phyloP scores from a whole-genome alignment of 768 basidiomycete genomes.

The Tephrocybe sp. region DNA sequence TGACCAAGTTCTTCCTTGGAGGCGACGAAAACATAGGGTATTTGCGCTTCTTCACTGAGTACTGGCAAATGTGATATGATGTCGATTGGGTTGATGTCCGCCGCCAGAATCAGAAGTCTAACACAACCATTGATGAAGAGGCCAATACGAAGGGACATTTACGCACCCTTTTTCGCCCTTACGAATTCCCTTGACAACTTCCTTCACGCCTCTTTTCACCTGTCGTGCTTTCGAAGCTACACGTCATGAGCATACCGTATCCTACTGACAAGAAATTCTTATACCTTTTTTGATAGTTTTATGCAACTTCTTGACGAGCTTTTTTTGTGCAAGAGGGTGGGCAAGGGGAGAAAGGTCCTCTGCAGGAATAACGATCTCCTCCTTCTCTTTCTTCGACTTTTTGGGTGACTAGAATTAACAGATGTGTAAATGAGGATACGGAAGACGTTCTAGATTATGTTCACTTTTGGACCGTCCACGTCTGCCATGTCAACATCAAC shows the following conservation, averaged over 20 bases:
- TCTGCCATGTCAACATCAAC: slow-evolving; percentile 54
- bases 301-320: slow-evolving; percentile 91
- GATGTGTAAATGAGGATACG: slow-evolving; percentile 12
- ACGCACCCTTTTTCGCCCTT: slow-evolving; percentile 96
- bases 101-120: slow-evolving; percentile 89
- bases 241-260: slow-evolving; percentile 6
- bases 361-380: slow-evolving; percentile 63
- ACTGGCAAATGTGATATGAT: slow-evolving; percentile 97
- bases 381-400: slow-evolving; percentile 66
- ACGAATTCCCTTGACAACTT: slow-evolving; percentile 95
- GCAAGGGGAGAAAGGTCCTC: slow-evolving; percentile 95
- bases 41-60: slow-evolving; percentile 88
- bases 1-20: slow-evolving; percentile 96
- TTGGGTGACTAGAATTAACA: slow-evolving; percentile 42
- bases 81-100: slow-evolving; percentile 97
- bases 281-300: slow-evolving; percentile 92
- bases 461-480: slow-evolving; percentile 31
- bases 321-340: slow-evolving; percentile 89
- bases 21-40: slow-evolving; percentile 87
- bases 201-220: slow-evolving; percentile 97
- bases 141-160: slow-evolving; percentile 1
- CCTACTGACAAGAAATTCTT: slow-evolving; percentile 9
- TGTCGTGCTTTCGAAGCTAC: slow-evolving; percentile 92
- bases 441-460: slow-evolving; percentile 7
- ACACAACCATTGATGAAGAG: not conserved